Conservation (phyloP, 2,329 filamentous ascomycete species). For the Xylaria arbuscula region DNA sequence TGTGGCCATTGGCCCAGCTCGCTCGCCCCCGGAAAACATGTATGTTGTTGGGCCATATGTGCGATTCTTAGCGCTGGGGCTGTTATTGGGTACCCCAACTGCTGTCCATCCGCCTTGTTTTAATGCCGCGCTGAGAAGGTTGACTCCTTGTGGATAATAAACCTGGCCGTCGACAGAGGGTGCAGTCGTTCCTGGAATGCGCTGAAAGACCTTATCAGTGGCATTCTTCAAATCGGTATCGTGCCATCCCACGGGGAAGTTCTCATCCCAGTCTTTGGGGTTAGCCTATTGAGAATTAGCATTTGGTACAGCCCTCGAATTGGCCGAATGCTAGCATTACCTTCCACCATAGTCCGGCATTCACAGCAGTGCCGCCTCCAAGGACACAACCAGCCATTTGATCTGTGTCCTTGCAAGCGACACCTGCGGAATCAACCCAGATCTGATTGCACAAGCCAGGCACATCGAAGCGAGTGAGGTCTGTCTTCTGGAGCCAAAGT, state of each 20-base stretch:
- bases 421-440: constrained; percentile 71
- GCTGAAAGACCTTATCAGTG: constrained; percentile 69
- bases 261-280: constrained; percentile 75
- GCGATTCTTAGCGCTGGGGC: constrained; percentile 71
- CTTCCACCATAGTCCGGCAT: constrained; percentile 76
- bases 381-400: constrained; percentile 80
- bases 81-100: constrained; percentile 66
- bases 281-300: constrained; percentile 58
- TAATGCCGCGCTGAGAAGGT: constrained; percentile 70
- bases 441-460: constrained; percentile 79
- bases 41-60: constrained; percentile 72
- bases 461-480: constrained; percentile 76
- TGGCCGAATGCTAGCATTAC: constrained; percentile 44
- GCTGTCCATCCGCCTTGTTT: constrained; percentile 70
- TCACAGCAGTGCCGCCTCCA: constrained; percentile 74
- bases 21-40: constrained; percentile 73
- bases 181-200: constrained; percentile 74
- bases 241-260: constrained; percentile 79
- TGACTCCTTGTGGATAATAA: constrained; percentile 73
- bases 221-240: constrained; percentile 68
- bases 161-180: constrained; percentile 74
- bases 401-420: constrained; percentile 75
- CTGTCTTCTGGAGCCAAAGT: constrained; percentile 63
- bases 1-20: constrained; percentile 75
- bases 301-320: neutral